Conservation (phyloP, 2,329 filamentous ascomycete genomes). For the Didymella keratinophila region DNA sequence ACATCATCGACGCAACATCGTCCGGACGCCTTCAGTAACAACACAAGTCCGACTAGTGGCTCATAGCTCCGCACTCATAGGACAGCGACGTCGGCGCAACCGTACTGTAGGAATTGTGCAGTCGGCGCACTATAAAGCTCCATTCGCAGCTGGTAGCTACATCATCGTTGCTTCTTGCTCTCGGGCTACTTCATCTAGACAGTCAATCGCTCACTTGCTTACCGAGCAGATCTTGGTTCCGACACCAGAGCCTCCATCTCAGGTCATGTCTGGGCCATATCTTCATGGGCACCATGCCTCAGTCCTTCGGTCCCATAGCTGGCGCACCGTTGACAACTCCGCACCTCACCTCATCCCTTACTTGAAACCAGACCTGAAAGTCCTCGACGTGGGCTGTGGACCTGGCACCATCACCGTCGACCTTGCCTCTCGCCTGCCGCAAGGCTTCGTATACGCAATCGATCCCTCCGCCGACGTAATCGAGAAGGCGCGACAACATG, state of each 20-base stretch:
- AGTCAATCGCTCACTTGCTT: not conserved
- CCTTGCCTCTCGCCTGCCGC: slow-evolving; percentile 53
- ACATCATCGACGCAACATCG: slow-evolving; percentile 11
- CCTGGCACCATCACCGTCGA: slow-evolving; percentile 59
- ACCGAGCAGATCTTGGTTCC: not conserved
- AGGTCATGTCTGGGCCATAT: slow-evolving; percentile 40
- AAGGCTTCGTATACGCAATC: slow-evolving; percentile 56
- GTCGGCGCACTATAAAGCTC: not conserved
- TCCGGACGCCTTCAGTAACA: not conserved
- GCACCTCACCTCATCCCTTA: slow-evolving; percentile 50
- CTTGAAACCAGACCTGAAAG: slow-evolving; percentile 42
- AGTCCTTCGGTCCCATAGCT: slow-evolving; percentile 55
- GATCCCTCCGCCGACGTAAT: slow-evolving; percentile 57
- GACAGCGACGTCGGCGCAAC: slow-evolving; percentile 5
- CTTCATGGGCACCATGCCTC: slow-evolving; percentile 53
- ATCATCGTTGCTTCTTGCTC: not conserved
- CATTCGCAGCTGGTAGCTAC: not conserved
- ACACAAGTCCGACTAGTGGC: not conserved
- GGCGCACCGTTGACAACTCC: slow-evolving; percentile 56
- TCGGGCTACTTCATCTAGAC: not conserved
- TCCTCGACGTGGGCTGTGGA: slow-evolving; percentile 59
- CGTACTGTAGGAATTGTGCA: not conserved
- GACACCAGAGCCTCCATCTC: no score
- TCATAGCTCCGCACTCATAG: slow-evolving; percentile 18
- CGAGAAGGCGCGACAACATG: slow-evolving; percentile 49